Percentiles rank a stretch among this genome's conserved stretches.
phyloP scores from a whole-genome alignment of 306 rosid genomes.

The Begonia peltatifolia region DNA sequence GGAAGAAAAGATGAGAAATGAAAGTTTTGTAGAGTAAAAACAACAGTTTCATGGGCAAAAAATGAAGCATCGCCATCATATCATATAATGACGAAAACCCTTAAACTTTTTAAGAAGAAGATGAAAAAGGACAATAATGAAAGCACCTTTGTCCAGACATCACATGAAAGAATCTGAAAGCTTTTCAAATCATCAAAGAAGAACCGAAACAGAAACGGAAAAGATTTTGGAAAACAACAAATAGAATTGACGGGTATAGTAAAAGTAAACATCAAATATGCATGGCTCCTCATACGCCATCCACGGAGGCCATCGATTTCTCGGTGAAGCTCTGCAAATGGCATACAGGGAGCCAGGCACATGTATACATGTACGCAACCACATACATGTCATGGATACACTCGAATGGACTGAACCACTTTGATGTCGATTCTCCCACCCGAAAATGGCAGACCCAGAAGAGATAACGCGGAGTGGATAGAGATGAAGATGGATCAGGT shows the following conservation, averaged over 20 bases:
- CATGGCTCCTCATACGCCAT: conserved; percentile 99
- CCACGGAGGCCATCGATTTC: conserved; percentile 57
- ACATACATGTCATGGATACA: too few species aligned
- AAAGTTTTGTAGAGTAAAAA: too few species aligned
- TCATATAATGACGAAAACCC: conserved; percentile 1
- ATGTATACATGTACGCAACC: conserved; percentile 7
- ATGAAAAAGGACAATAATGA: conserved; percentile 6
- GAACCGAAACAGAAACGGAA: too few species aligned
- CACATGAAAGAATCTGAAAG: conserved; percentile 12
- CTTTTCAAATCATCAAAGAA: background rate
- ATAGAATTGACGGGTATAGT: too few species aligned
- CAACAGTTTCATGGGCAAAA: too few species aligned
- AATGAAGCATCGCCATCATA: too few species aligned
- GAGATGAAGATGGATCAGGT: conserved; percentile 5
- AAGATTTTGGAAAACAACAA: too few species aligned
- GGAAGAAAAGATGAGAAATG: too few species aligned
- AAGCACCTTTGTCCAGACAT: conserved; percentile 1
- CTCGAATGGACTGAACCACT: too few species aligned
- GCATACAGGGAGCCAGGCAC: conserved; percentile 99
- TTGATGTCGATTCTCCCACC: too few species aligned
- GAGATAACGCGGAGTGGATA: background rate
- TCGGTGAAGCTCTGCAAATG: conserved; percentile 73
- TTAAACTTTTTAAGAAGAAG: too few species aligned
- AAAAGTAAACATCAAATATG: conserved; percentile 20
- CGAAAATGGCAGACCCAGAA: too few species aligned